phyloP scores from a whole-genome alignment of 345 rosid genomes.

The Luvunga scandens region DNA sequence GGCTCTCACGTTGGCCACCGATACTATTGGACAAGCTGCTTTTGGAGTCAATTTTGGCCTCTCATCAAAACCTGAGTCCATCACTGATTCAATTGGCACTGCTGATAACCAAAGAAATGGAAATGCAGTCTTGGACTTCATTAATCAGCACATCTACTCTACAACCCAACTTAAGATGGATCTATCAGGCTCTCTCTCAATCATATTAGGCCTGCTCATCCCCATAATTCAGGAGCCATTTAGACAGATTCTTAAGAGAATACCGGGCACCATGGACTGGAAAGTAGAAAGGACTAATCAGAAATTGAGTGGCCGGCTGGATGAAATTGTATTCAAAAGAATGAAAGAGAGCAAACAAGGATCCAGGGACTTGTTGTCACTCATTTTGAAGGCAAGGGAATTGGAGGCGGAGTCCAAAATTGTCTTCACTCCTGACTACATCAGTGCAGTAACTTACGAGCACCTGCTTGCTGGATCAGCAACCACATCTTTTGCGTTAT shows the following conservation, averaged over 20 bases:
- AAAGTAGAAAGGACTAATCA: slow-evolving; percentile 62
- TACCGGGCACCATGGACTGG: slow-evolving; percentile 90
- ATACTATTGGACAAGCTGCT: slow-evolving; percentile 87
- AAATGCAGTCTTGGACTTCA: slow-evolving; percentile 56
- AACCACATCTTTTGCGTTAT: slow-evolving; percentile 77
- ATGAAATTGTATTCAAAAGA: slow-evolving; percentile 70
- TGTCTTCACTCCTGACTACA: slow-evolving; percentile 59
- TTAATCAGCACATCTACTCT: slow-evolving; percentile 83
- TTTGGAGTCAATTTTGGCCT: slow-evolving; percentile 84
- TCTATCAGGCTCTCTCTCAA: slow-evolving; percentile 73
- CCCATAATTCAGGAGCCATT: slow-evolving; percentile 87
- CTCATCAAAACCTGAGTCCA: slow-evolving; percentile 43
- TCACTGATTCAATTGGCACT: slow-evolving; percentile 18
- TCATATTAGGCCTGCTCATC: slow-evolving; percentile 66
- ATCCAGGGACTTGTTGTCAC: slow-evolving; percentile 77
- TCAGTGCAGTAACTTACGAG: slow-evolving; percentile 86
- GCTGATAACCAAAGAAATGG: slow-evolving; percentile 15
- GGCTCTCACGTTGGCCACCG: slow-evolving; percentile 76
- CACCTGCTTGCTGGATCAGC: slow-evolving; percentile 95
- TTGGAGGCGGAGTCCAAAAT: slow-evolving; percentile 42
- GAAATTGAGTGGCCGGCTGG: slow-evolving; percentile 52
- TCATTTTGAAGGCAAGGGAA: slow-evolving; percentile 66
- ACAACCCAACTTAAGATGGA: slow-evolving; percentile 94
- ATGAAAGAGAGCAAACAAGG: slow-evolving; percentile 46
- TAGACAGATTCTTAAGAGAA: slow-evolving; percentile 75